Evolutionary conservation across 768 basidiomycete species (phyloP).

Genomic region (Pleurotus sapidus): DNA sequence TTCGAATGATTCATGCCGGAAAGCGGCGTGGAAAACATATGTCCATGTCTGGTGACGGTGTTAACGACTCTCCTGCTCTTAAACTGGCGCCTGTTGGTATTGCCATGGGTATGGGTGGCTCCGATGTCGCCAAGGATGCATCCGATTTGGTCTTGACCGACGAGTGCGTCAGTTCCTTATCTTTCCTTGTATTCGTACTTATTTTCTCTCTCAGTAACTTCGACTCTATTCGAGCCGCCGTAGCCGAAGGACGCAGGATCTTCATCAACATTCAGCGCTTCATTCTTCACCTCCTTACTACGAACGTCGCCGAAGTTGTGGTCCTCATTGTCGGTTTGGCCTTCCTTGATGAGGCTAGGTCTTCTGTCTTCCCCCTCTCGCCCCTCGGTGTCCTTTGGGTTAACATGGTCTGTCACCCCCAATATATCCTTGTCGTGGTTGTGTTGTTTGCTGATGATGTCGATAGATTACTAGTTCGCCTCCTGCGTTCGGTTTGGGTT

Average conservation of each 20-base stretch:
- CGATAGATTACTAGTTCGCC: slow-evolving; percentile 39
- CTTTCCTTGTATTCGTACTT: slow-evolving; percentile 32
- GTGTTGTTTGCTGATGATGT: not conserved
- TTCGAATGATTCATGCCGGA: slow-evolving; percentile 58
- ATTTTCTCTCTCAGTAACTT: slow-evolving; percentile 37
- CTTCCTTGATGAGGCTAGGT: slow-evolving; percentile 44
- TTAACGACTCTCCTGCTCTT: slow-evolving; percentile 54
- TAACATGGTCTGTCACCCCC: slow-evolving; percentile 33
- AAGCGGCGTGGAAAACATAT: slow-evolving; percentile 50
- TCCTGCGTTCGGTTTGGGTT: slow-evolving; percentile 54
- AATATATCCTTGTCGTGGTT: no score
- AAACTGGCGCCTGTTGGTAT: slow-evolving; percentile 15
- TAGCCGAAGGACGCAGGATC: slow-evolving; percentile 52
- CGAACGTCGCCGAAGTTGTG: slow-evolving; percentile 53
- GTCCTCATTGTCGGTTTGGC: slow-evolving; percentile 54
- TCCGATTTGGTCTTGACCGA: slow-evolving; percentile 72
- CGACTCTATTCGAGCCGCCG: slow-evolving; percentile 54
- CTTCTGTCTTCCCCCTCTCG: slow-evolving; percentile 54
- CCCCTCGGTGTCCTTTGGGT: slow-evolving; percentile 51
- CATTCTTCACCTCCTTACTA: slow-evolving; percentile 49
- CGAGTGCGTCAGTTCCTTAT: slow-evolving; percentile 54
- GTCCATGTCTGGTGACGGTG: slow-evolving; percentile 58
- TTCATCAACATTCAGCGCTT: slow-evolving; percentile 59
- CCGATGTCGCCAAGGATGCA: slow-evolving; percentile 32
- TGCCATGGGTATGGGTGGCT: slow-evolving; percentile 24